phyloP scores from a whole-genome alignment of 2,329 filamentous ascomycete genomes.

The Fusarium pininemorale region DNA sequence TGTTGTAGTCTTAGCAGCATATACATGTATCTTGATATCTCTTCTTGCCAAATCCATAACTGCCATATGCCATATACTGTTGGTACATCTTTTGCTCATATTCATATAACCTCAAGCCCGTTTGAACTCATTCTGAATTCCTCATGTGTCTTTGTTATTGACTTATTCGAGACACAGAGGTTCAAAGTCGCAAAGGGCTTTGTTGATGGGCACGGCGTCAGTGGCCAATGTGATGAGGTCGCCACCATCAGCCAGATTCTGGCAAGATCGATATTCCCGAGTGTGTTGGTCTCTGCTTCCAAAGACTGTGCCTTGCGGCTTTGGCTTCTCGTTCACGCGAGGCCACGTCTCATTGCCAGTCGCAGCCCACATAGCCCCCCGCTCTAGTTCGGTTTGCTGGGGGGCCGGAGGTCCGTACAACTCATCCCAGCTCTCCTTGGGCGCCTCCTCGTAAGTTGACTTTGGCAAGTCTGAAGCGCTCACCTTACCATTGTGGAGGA shows the following conservation, averaged over 20 bases:
- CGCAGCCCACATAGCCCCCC: not conserved
- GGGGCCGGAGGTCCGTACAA: not conserved
- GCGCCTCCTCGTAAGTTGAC: not conserved
- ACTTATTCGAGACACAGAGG: not conserved
- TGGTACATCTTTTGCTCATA: fast-evolving
- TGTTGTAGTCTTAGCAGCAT: too few species aligned
- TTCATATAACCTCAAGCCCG: too few species aligned
- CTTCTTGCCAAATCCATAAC: too few species aligned
- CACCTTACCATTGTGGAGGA: not conserved
- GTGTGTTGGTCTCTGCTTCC: fast-evolving
- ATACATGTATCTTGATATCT: too few species aligned
- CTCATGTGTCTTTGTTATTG: fast-evolving
- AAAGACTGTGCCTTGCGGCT: fast-evolving
- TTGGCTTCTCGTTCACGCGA: not conserved
- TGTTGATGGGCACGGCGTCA: not conserved
- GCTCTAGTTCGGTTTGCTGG: not conserved
- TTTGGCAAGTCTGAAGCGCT: not conserved
- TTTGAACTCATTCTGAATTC: fast-evolving
- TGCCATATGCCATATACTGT: fast-evolving
- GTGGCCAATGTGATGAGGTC: not conserved
- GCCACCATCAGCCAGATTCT: too few species aligned
- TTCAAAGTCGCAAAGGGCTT: not conserved
- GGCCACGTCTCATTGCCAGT: not conserved
- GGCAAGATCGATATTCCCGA: fast-evolving
- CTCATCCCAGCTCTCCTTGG: not conserved